A percentile compares a stretch with the other conserved stretches of the same genome.
Conservation (phyloP, 208 protist genomes). For the Trypanosoma cruzi region DNA sequence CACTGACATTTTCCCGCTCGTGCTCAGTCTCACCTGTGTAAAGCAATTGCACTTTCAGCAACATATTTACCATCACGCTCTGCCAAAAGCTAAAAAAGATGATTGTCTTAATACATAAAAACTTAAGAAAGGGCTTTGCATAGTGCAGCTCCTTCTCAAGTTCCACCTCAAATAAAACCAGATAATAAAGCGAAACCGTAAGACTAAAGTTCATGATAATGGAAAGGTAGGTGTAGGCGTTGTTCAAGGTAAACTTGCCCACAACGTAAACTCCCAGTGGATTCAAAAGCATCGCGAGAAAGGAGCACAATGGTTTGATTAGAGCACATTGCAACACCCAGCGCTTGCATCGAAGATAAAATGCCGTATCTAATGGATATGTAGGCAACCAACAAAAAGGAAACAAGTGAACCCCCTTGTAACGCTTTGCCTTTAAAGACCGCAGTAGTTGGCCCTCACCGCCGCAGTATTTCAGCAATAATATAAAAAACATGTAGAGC, state of each 20-base stretch:
- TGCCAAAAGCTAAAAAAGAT: constrained; percentile 93
- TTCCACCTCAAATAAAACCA: constrained; percentile 89
- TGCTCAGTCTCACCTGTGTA: constrained; percentile 50
- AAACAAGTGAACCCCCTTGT: constrained; percentile 73
- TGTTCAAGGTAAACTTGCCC: constrained; percentile 52
- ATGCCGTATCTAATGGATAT: constrained; percentile 67
- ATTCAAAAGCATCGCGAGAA: constrained; percentile 68
- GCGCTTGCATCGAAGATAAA: constrained; percentile 87
- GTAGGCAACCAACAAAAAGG: constrained; percentile 67
- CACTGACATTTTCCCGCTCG: constrained; percentile 42
- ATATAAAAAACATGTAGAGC: constrained; percentile 91
- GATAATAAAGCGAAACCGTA: constrained; percentile 81
- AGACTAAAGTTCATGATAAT: constrained; percentile 87
- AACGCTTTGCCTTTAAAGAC: constrained; percentile 75
- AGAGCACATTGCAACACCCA: constrained; percentile 92
- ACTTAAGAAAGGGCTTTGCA: constrained; percentile 85
- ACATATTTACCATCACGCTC: constrained; percentile 62
- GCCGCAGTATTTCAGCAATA: constrained; percentile 90
- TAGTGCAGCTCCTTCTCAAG: constrained; percentile 82
- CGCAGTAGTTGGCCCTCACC: constrained; percentile 82
- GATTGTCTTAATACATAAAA: constrained; percentile 88
- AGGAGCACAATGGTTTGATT: constrained; percentile 73
- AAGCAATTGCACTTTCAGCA: constrained; percentile 42
- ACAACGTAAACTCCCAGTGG: constrained; percentile 74
- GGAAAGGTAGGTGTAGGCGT: constrained; percentile 84